phyloP scores from a whole-genome alignment of 2,329 filamentous ascomycete genomes.

The Hypoxylon sp. region DNA sequence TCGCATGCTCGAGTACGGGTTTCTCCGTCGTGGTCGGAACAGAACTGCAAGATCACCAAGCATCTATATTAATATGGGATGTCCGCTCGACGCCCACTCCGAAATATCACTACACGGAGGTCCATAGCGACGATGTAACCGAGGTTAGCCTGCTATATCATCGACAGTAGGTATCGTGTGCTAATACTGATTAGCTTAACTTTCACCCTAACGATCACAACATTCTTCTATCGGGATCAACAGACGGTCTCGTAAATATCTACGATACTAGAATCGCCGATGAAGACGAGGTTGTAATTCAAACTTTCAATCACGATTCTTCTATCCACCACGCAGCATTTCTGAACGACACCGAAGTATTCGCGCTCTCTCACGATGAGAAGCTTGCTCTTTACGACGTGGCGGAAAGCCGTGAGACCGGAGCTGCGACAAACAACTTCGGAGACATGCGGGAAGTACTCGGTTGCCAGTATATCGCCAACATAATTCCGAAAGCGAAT shows the following conservation, averaged over 20 bases:
- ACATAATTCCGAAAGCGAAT: slow-evolving; percentile 73
- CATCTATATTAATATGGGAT: slow-evolving; percentile 75
- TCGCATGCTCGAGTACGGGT: slow-evolving; percentile 71
- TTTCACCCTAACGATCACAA: slow-evolving; percentile 73
- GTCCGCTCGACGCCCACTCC: slow-evolving; percentile 64
- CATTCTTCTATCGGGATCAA: slow-evolving; percentile 81
- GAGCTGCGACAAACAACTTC: slow-evolving; percentile 69
- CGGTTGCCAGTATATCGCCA: slow-evolving; percentile 80
- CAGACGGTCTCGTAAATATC: slow-evolving; percentile 83
- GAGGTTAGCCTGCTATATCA: slow-evolving; percentile 58
- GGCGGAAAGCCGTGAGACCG: slow-evolving; percentile 73
- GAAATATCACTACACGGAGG: slow-evolving; percentile 71
- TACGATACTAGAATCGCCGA: slow-evolving; percentile 79
- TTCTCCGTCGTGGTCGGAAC: slow-evolving; percentile 79
- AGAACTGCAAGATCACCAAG: slow-evolving; percentile 75
- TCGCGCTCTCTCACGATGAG: slow-evolving; percentile 83
- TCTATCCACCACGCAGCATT: slow-evolving; percentile 84
- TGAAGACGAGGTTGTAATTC: slow-evolving; percentile 83
- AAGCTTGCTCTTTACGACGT: slow-evolving; percentile 80
- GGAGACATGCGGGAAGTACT: slow-evolving; percentile 78
- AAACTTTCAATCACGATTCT: slow-evolving; percentile 83
- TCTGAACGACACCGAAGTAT: slow-evolving; percentile 74
- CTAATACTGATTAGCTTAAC: slow-evolving; percentile 63
- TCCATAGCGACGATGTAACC: slow-evolving; percentile 78
- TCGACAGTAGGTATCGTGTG: not conserved